Percentiles rank a stretch among this genome's conserved stretches.
Evolutionary conservation across 805 yeast species (phyloP).

Genomic region (Candida pini): DNA sequence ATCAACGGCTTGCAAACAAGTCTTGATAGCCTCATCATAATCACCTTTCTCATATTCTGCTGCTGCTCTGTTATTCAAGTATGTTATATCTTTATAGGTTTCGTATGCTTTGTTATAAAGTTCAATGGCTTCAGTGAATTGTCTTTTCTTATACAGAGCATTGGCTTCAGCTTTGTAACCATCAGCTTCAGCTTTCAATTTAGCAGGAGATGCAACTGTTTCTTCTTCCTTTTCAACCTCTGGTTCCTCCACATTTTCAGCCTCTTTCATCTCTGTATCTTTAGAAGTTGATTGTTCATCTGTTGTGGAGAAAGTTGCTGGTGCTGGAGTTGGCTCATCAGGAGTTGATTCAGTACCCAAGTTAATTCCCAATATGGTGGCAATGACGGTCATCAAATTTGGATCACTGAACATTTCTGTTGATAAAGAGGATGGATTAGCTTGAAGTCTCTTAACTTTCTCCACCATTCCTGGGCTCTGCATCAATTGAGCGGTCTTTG

Average conservation of each 20-base stretch:
- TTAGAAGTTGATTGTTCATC: slow-evolving; percentile 1
- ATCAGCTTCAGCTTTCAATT: slow-evolving; percentile 49
- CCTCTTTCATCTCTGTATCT: slow-evolving; percentile 34
- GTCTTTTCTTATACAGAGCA: slow-evolving; percentile 72
- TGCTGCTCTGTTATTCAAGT: slow-evolving; percentile 93
- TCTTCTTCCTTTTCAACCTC: slow-evolving; percentile 27
- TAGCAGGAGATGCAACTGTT: slow-evolving; percentile 24
- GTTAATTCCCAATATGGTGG: slow-evolving; percentile 79
- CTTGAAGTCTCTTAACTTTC: slow-evolving; percentile 54
- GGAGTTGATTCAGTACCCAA: slow-evolving; percentile 35
- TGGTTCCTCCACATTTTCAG: slow-evolving; percentile 18
- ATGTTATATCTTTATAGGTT: slow-evolving; percentile 76
- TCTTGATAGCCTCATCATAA: slow-evolving; percentile 73
- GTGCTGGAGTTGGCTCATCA: slow-evolving; percentile 23
- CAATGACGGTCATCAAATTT: slow-evolving; percentile 83
- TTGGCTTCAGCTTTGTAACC: slow-evolving; percentile 81
- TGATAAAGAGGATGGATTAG: slow-evolving; percentile 72
- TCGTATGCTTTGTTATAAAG: slow-evolving; percentile 85
- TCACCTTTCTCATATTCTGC: slow-evolving; percentile 97
- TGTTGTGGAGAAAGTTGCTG: slow-evolving; percentile 19
- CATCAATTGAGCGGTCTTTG: slow-evolving; percentile 82
- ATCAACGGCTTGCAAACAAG: slow-evolving; percentile 79
- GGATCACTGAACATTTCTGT: slow-evolving; percentile 72
- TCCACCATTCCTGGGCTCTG: slow-evolving; percentile 79
- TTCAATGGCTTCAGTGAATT: slow-evolving; percentile 90